Evolutionary conservation across 148 eudicot genomes (phyloP).

Genomic region (Linanthus parryae): DNA sequence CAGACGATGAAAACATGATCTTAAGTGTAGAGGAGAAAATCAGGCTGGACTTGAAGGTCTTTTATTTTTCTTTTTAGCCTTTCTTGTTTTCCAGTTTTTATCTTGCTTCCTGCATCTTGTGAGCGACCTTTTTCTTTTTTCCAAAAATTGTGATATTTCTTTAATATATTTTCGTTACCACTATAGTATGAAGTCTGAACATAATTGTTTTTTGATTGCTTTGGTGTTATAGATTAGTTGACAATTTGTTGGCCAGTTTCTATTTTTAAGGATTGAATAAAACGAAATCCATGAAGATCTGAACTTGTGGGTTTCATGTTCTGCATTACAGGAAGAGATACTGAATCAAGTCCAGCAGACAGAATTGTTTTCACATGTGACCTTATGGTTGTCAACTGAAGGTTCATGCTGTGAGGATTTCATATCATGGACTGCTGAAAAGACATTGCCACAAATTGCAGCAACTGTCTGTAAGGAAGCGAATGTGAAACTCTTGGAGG

Average conservation of each 20-base stretch:
- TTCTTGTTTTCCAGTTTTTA: too few species aligned
- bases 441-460: slow-evolving; percentile 25
- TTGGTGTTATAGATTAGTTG: too few species aligned
- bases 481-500: slow-evolving; percentile 10
- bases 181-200: neutral
- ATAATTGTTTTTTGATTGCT: neutral
- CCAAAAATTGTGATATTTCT: too few species aligned
- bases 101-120: too few species aligned
- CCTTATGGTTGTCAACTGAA: slow-evolving; percentile 18
- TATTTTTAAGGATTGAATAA: too few species aligned
- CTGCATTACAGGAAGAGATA: slow-evolving; percentile 36
- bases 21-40: slow-evolving; percentile 31
- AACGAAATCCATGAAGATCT: neutral
- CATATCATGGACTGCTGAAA: slow-evolving; percentile 8
- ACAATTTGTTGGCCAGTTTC: too few species aligned
- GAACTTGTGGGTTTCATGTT: neutral
- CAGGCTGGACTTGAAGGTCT: slow-evolving; percentile 34
- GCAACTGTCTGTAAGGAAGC: slow-evolving; percentile 13
- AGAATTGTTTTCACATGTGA: slow-evolving; percentile 23
- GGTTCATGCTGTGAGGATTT: slow-evolving; percentile 10
- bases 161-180: too few species aligned
- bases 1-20: slow-evolving; percentile 19
- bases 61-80: neutral
- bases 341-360: slow-evolving; percentile 41
- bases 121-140: too few species aligned